These are phyloP conservation scores for Ophiocordyceps australis DNA, from an alignment of 2,329 filamentous ascomycete species.

Conservation along the genomic window DNA sequence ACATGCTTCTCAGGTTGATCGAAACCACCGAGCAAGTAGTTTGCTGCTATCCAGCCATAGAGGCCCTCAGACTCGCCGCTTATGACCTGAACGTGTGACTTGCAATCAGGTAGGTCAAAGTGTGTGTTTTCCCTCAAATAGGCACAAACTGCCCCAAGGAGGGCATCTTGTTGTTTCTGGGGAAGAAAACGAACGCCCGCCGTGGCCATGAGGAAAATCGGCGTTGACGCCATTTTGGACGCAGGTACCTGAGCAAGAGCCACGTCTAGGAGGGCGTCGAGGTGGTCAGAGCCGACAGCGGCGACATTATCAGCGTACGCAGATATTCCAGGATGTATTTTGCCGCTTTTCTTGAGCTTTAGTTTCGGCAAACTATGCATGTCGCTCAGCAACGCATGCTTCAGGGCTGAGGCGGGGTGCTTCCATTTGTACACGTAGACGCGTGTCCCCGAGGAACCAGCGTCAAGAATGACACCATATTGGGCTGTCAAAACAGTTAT, in stretches of 20 bases:
- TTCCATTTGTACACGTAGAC: conserved; percentile 92
- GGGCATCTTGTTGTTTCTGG: conserved; percentile 47
- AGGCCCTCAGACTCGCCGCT: conserved; percentile 87
- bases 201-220: conserved; percentile 87
- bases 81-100: conserved; percentile 81
- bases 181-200: conserved; percentile 85
- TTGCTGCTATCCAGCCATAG: conserved; percentile 95
- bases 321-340: conserved; percentile 85
- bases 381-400: conserved; percentile 21
- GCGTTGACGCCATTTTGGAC: conserved; percentile 64
- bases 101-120: conserved; percentile 82
- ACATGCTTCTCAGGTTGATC: conserved; percentile 55
- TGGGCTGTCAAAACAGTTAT: too few species aligned
- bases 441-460: conserved; percentile 91
- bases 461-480: conserved; percentile 93
- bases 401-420: conserved; percentile 47
- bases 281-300: conserved; percentile 63
- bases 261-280: conserved; percentile 64
- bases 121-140: conserved; percentile 62
- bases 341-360: conserved; percentile 76
- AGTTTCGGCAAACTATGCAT: conserved; percentile 58
- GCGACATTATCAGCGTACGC: conserved; percentile 66
- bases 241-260: conserved; percentile 62
- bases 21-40: conserved; percentile 86
- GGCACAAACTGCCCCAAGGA: conserved; percentile 64